Conservation (phyloP, 2,329 filamentous ascomycete species). For the Calonectria pauciramosa region DNA sequence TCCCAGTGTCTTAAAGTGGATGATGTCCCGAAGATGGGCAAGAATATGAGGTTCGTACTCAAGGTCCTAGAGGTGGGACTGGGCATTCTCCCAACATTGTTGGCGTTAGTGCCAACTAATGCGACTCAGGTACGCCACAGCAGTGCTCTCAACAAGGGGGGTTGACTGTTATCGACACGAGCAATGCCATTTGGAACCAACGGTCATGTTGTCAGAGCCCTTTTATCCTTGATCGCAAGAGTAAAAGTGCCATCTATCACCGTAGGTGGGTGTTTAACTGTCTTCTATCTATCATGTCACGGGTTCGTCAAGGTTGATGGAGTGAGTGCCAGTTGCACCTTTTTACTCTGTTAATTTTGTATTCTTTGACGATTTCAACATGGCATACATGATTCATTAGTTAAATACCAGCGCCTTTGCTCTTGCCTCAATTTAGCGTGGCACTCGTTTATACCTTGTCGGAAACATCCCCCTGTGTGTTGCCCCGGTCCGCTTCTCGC, state of each 20-base stretch:
- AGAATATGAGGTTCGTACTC: background rate
- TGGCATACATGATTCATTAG: slow-evolving; percentile 16
- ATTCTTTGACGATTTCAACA: background rate
- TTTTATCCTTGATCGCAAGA: background rate
- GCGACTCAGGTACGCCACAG: background rate
- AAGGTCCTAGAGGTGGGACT: background rate
- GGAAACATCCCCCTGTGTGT: slow-evolving; percentile 18
- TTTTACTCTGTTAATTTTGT: background rate
- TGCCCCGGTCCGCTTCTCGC: slow-evolving; percentile 23
- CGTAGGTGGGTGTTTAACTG: background rate
- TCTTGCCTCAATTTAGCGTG: no score
- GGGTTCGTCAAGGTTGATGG: background rate
- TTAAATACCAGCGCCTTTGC: slow-evolving; percentile 10
- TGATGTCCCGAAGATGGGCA: background rate
- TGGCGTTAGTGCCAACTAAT: background rate
- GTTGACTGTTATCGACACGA: background rate
- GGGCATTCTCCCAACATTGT: background rate
- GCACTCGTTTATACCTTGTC: slow-evolving; percentile 36
- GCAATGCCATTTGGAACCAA: background rate
- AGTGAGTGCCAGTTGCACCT: background rate
- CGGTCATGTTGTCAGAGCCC: background rate
- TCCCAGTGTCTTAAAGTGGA: background rate
- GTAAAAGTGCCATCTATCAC: background rate
- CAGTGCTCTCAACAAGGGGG: background rate
- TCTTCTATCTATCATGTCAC: background rate